A percentile compares a stretch with the other conserved stretches of the same genome.
phyloP scores from a whole-genome alignment of 305 asterid genomes.

The Fraxinus albicans region DNA sequence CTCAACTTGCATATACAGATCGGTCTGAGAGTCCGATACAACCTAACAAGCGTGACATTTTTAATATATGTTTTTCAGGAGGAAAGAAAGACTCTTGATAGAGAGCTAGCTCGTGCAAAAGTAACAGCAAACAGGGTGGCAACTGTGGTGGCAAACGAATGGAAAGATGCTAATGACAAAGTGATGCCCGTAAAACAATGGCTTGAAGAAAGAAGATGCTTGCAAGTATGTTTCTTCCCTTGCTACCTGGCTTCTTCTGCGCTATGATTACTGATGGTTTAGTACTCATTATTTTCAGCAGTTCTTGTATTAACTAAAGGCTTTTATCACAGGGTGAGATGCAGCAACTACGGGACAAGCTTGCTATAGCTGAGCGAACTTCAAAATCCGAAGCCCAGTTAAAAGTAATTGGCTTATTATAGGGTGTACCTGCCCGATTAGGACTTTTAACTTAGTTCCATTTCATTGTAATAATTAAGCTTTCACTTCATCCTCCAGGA shows the following conservation, averaged over 20 bases:
- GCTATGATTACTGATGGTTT: slow-evolving; percentile 2
- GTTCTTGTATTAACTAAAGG: slow-evolving; percentile 13
- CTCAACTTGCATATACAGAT: slow-evolving; percentile 6
- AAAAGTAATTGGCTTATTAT: slow-evolving; percentile 52
- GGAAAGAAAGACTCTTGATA: slow-evolving; percentile 93
- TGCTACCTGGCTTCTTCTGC: neutral
- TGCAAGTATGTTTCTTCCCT: slow-evolving; percentile 58
- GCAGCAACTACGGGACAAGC: slow-evolving; percentile 96
- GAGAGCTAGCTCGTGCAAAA: slow-evolving; percentile 98
- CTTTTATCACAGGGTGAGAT: slow-evolving; percentile 74
- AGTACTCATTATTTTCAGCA: neutral
- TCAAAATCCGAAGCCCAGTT: slow-evolving; percentile 91
- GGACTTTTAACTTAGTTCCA: neutral
- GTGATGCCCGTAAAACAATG: slow-evolving; percentile 99
- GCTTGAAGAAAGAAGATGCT: slow-evolving; percentile 93
- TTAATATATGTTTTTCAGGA: slow-evolving; percentile 51
- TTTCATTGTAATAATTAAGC: slow-evolving; percentile 12
- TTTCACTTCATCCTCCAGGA: slow-evolving; percentile 53
- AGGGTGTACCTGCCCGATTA: neutral
- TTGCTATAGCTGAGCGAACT: slow-evolving; percentile 80
- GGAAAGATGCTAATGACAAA: slow-evolving; percentile 98
- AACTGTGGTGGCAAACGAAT: slow-evolving; percentile 95
- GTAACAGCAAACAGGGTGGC: slow-evolving; percentile 99
- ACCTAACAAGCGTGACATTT: slow-evolving; percentile 10
- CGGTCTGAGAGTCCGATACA: slow-evolving; percentile 12